Evolutionary conservation across 2,329 filamentous ascomycete genomes (phyloP), one percentile per base, ranked within the genome.

Genomic region (Stenocarpella maydis): DNA sequence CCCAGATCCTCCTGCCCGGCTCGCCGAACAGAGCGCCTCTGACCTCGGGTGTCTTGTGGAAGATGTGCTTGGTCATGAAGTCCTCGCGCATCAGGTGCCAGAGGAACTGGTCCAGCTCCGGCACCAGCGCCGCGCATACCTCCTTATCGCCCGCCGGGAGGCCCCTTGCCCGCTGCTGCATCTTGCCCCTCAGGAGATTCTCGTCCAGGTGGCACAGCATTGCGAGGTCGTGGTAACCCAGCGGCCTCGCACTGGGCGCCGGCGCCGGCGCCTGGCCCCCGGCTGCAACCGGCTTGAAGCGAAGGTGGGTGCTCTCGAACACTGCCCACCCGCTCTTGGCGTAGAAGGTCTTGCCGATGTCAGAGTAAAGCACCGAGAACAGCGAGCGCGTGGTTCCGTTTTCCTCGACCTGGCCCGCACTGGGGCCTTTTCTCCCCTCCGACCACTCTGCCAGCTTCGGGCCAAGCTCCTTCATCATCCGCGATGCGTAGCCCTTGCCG

Each of bases 41-140:
- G 67, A 92, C 82, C 0, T 82, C 76, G 0, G 92, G 91, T 0
- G 78, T 80, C 45, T 75, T 77, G 2, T 85, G 82, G 73, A 91
- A 87, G 7, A 95, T 82, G 71, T 88, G 86, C 67, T 86, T 84
- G 6, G 87, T 87, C 76, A 95, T 90, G 78, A 92, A 96, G 61
- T 94, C 90, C 80, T 97, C 94, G 60, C 95, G 89, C 69, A 90
- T 88, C 78, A 93, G 88, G 78, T 95, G 91, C 93, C 93, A 97
- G 71, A 86, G 81, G 73, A 94, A 86, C 8, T 89, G 68, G 68
- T 91, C 87, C 70, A 87, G 79, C 74, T 93, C 88, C 0, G 93
- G 92, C 58, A 89, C 74, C 71, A 95, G 82, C 49, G 93, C 92
- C 49, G 96, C 86, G 26, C 83, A 80, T 17, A 83, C 65, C 54